Evolutionary conservation across 306 rosid genomes (phyloP).

Genomic region (Corylus americana): DNA sequence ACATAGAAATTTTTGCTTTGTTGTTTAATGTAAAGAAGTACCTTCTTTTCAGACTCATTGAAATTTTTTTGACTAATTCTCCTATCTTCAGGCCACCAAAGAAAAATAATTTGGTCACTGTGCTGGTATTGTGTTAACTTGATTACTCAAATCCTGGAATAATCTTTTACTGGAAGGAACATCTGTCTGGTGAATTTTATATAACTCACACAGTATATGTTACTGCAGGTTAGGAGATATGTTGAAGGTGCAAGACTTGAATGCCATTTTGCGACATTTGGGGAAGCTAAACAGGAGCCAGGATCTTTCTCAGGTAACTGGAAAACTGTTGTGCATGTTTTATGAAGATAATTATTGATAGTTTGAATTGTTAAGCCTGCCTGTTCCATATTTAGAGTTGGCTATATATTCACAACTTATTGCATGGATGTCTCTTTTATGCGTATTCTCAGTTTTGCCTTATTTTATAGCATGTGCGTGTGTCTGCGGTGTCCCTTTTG

Average conservation of each 20-base stretch:
- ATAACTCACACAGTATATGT: not conserved
- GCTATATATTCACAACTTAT: not conserved
- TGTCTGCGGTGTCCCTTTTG: not conserved
- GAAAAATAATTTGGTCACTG: not conserved
- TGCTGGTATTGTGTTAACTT: not conserved
- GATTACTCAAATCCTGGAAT: conserved; percentile 1
- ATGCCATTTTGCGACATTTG: conserved; percentile 61
- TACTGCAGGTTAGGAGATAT: conserved; percentile 54
- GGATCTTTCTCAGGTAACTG: conserved; percentile 66
- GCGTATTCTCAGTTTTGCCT: not conserved
- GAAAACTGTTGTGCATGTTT: not conserved
- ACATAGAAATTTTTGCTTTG: not conserved
- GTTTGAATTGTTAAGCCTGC: not conserved
- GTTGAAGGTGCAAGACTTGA: conserved; percentile 73
- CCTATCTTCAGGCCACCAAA: not conserved
- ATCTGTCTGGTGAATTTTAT: not conserved
- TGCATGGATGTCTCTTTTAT: not conserved
- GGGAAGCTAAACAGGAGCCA: conserved; percentile 51
- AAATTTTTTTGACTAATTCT: not conserved
- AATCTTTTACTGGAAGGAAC: not conserved
- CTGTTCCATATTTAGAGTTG: not conserved
- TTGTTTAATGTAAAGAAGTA: not conserved
- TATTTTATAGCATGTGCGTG: not conserved
- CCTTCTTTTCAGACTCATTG: not conserved
- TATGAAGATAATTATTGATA: too few relatives aligned